Evolutionary conservation across 139 green algal species (phyloP).

Genomic region (Helicosporidium sp.): DNA sequence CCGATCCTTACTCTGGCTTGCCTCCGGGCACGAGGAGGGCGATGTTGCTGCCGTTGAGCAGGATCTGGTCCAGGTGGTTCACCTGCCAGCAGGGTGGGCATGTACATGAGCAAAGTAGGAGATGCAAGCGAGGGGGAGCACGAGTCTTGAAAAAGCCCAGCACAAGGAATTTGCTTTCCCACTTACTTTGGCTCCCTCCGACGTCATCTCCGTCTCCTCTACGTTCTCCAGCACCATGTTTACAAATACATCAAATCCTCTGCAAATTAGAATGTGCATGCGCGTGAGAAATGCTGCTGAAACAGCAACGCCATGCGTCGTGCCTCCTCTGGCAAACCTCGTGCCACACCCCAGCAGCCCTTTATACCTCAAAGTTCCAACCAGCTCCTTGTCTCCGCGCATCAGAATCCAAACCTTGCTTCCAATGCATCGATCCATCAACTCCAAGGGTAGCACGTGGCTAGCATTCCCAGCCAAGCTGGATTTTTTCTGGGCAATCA

Average conservation of each 20-base stretch:
- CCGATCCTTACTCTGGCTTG: slow-evolving; percentile 32
- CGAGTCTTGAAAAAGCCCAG: background rate
- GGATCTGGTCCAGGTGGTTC: slow-evolving; percentile 77
- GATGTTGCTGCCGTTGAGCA: slow-evolving; percentile 98
- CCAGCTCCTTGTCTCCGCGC: slow-evolving; percentile 83
- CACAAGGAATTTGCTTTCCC: too few relatives aligned
- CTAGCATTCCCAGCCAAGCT: slow-evolving; percentile 45
- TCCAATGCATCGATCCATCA: slow-evolving; percentile 88
- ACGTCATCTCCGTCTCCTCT: slow-evolving; percentile 71
- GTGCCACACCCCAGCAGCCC: background rate
- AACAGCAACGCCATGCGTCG: background rate
- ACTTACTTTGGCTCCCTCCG: slow-evolving; percentile 41
- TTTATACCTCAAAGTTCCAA: slow-evolving; percentile 16
- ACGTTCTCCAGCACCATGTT: slow-evolving; percentile 99
- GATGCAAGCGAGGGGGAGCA: background rate
- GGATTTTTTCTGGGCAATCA: slow-evolving; percentile 40
- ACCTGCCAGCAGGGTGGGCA: slow-evolving; percentile 5
- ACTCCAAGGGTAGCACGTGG: slow-evolving; percentile 71
- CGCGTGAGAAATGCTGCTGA: background rate
- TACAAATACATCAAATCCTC: slow-evolving; percentile 94
- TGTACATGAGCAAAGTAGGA: background rate
- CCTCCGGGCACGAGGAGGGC: slow-evolving; percentile 72
- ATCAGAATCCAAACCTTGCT: slow-evolving; percentile 86
- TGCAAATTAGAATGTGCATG: slow-evolving; percentile 1
- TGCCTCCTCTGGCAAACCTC: background rate